phyloP scores from a whole-genome alignment of 2,329 filamentous ascomycete genomes.

The Diaporthe caulivora region DNA sequence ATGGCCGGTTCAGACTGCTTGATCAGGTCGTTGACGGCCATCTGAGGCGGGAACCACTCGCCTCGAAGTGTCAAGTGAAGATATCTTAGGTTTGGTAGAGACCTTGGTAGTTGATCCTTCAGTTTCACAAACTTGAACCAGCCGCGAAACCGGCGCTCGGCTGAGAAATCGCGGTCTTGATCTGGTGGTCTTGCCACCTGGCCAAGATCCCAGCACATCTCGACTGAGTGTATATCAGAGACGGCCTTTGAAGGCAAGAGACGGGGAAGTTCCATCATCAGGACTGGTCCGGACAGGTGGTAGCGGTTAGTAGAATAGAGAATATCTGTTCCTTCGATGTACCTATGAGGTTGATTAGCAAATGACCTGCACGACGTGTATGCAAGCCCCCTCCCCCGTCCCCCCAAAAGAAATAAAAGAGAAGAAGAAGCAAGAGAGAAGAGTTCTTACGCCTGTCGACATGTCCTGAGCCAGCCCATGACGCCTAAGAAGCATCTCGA shows the following conservation, averaged over 20 bases:
- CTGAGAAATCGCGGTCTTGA: conserved; percentile 3
- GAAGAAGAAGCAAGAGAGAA: too few relatives aligned
- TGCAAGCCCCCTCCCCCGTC: too few relatives aligned
- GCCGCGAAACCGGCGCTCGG: conserved; percentile 8
- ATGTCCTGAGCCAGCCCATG: conserved; percentile 30
- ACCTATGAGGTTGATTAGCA: background rate
- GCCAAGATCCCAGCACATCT: conserved; percentile 16
- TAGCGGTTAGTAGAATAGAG: conserved; percentile 22
- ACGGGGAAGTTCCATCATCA: background rate
- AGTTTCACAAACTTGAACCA: conserved; percentile 12
- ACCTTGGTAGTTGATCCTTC: background rate
- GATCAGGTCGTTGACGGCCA: conserved; percentile 6
- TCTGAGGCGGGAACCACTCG: conserved; percentile 14
- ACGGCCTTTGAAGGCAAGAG: conserved; percentile 3
- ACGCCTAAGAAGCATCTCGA: conserved; percentile 19
- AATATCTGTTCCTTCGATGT: conserved; percentile 19
- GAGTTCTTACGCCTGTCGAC: conserved; percentile 21
- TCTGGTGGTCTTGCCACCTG: conserved; percentile 11
- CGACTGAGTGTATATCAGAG: conserved; percentile 13
- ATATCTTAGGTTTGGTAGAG: conserved; percentile 11
- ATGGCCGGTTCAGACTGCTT: conserved; percentile 7
- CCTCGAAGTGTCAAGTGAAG: conserved; percentile 12
- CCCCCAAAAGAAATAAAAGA: too few relatives aligned
- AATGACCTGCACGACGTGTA: background rate
- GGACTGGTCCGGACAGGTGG: background rate